These are phyloP conservation scores for Pleurotus citrinopileatus DNA, from an alignment of 768 basidiomycete species.

Conservation along the genomic window DNA sequence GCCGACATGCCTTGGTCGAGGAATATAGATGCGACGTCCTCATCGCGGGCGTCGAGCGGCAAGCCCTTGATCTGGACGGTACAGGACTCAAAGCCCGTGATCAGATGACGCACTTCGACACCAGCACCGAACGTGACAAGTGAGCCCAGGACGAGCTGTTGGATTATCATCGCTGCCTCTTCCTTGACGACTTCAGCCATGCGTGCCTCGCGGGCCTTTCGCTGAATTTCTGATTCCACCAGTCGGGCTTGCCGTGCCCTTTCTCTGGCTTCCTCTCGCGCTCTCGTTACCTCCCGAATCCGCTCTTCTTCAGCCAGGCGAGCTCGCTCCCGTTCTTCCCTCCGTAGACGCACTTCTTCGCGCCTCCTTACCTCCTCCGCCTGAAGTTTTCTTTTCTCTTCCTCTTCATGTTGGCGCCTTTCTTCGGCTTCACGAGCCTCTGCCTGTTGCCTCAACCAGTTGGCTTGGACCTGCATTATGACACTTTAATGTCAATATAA, in stretches of 20 bases:
- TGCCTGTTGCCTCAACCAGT: no score
- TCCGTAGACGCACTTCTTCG: neutral
- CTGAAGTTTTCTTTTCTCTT: neutral
- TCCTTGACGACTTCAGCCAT: constrained; percentile 21
- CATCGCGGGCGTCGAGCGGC: constrained; percentile 32
- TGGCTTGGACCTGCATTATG: no score
- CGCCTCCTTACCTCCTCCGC: neutral
- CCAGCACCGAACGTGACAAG: constrained; percentile 53
- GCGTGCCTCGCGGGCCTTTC: constrained; percentile 18
- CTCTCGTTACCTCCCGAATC: neutral
- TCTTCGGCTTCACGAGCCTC: no score
- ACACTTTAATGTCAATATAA: no score
- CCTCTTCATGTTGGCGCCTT: no score
- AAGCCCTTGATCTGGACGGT: constrained; percentile 44
- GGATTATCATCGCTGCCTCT: constrained; percentile 41
- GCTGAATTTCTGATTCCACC: constrained; percentile 18
- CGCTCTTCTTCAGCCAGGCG: neutral
- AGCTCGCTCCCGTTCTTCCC: neutral
- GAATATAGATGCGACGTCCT: constrained; percentile 43
- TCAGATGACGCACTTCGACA: constrained; percentile 37
- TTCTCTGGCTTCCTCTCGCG: neutral
- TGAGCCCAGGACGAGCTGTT: constrained; percentile 41
- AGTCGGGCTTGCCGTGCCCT: constrained; percentile 8
- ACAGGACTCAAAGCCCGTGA: constrained; percentile 53
- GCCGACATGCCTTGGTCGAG: constrained; percentile 37